These are phyloP conservation scores for Epichloe glyceriae DNA, from an alignment of 2,329 filamentous ascomycete species.

Conservation along the genomic window DNA sequence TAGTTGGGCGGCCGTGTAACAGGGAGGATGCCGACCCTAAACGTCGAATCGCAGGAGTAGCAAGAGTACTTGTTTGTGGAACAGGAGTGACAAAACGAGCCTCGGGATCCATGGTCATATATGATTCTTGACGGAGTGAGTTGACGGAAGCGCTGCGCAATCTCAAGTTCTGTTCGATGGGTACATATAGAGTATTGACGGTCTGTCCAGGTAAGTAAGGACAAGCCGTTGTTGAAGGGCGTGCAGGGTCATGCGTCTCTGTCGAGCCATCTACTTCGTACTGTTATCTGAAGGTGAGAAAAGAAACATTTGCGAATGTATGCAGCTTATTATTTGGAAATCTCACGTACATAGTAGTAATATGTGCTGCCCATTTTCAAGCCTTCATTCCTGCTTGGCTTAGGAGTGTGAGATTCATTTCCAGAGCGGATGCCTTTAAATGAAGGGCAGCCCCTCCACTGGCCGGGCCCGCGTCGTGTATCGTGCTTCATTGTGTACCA, in stretches of 20 bases:
- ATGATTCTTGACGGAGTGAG: conserved; percentile 43
- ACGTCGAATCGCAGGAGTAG: conserved; percentile 12
- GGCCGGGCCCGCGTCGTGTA: conserved; percentile 54
- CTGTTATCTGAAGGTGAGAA: conserved; percentile 27
- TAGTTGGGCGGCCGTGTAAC: conserved; percentile 26
- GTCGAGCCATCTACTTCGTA: conserved; percentile 71
- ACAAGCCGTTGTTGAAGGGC: conserved; percentile 65
- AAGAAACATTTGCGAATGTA: not conserved
- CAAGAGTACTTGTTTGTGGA: conserved; percentile 31
- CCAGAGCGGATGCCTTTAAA: conserved; percentile 81
- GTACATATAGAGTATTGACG: conserved; percentile 75
- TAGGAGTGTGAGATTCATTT: conserved; percentile 39
- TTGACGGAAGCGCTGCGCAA: conserved; percentile 53
- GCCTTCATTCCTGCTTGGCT: conserved; percentile 53
- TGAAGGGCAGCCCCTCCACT: conserved; percentile 79
- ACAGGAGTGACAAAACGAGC: conserved; percentile 64
- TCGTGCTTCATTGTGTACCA: conserved; percentile 75
- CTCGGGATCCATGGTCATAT: conserved; percentile 64
- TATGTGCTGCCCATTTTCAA: conserved; percentile 88
- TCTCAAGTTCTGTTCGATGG: conserved; percentile 49
- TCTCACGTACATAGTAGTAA: conserved; percentile 75
- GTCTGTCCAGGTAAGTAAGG: conserved; percentile 79
- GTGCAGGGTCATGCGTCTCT: conserved; percentile 61
- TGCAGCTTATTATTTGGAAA: not conserved
- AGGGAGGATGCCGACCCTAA: conserved; percentile 19